Conservation (phyloP, 225 moss, liverwort and hornwort genomes). For the Pseudisothecium myosuroides region DNA sequence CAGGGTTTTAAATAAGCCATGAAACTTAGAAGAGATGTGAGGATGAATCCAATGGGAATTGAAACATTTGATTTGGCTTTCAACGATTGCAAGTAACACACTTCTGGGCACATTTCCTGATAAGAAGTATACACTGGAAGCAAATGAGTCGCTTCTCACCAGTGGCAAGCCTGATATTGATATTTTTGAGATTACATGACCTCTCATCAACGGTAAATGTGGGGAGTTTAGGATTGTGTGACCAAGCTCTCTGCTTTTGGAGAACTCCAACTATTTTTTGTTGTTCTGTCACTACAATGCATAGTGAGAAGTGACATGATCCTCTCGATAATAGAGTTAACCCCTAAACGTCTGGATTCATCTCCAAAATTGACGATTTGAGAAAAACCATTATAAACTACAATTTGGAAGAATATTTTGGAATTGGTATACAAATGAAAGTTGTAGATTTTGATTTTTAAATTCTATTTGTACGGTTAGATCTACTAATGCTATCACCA, state of each 20-base stretch:
- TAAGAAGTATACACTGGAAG: not conserved
- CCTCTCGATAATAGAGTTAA: not conserved
- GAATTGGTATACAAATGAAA: no score
- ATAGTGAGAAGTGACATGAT: not conserved
- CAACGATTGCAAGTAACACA: not conserved
- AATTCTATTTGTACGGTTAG: no score
- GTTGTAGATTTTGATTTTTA: no score
- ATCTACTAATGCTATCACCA: no score
- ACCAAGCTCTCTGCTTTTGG: not conserved
- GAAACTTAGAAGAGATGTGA: no score
- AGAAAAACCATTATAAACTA: no score
- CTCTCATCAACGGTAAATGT: not conserved
- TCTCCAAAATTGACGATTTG: no score
- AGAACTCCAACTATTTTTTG: not conserved
- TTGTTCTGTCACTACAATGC: fast-evolving
- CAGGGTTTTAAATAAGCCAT: no score
- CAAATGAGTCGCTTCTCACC: not conserved
- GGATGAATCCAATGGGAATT: not conserved
- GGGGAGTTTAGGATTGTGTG: not conserved
- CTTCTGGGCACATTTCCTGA: not conserved
- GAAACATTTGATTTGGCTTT: not conserved
- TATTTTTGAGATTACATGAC: not conserved
- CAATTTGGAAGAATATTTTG: no score
- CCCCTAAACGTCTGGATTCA: no score
- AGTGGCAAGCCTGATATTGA: not conserved